A percentile compares a stretch with the other conserved stretches of the same genome.
phyloP scores from a whole-genome alignment of 2,329 filamentous ascomycete genomes.

The Nemania diffusa region DNA sequence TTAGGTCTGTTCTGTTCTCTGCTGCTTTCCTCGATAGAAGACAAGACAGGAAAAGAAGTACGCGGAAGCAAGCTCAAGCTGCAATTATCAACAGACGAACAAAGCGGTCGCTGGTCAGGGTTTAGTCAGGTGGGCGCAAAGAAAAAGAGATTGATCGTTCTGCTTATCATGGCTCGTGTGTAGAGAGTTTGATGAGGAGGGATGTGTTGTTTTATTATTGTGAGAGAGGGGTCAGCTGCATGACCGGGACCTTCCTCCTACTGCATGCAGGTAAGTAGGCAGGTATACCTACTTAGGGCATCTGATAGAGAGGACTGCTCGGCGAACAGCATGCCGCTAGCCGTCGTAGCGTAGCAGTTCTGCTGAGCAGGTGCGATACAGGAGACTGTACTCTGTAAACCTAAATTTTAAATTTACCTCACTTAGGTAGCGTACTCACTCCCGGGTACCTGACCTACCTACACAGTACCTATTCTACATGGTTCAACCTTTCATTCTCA shows the following conservation, averaged over 20 bases:
- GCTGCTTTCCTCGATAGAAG: not conserved
- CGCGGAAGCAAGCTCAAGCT: not conserved
- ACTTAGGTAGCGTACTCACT: not conserved
- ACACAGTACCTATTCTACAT: not conserved
- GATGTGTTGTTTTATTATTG: conserved; percentile 23
- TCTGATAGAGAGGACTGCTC: not conserved
- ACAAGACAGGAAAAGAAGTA: not conserved
- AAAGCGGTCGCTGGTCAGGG: not conserved
- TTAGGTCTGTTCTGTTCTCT: not conserved
- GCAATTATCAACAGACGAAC: not conserved
- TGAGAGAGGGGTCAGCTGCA: conserved; percentile 31
- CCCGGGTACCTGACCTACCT: no score
- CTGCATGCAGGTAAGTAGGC: not conserved
- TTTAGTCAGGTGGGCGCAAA: conserved; percentile 4
- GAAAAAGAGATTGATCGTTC: conserved; percentile 20
- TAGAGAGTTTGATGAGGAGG: conserved; percentile 10
- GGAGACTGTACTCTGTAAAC: no score
- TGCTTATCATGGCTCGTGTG: conserved; percentile 17
- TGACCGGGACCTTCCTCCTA: conserved; percentile 7
- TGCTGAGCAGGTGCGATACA: not conserved
- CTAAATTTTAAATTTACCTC: not conserved
- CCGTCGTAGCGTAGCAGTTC: conserved; percentile 1
- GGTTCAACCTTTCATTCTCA: not conserved
- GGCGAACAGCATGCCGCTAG: conserved; percentile 20
- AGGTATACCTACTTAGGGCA: not conserved